Conservation (phyloP, 345 rosid species). For the Conringia planisiliqua region DNA sequence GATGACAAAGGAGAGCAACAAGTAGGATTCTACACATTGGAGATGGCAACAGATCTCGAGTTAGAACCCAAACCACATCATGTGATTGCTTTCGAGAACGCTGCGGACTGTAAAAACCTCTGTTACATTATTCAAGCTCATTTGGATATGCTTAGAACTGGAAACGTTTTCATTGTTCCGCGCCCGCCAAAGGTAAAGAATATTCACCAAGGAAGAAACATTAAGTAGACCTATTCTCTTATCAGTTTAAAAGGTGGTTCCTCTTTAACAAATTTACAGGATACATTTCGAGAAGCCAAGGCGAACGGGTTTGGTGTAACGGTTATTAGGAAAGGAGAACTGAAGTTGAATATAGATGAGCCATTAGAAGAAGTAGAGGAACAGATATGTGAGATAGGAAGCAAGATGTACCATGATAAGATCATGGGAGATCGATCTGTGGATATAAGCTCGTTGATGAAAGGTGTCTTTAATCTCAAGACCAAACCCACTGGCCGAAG, state of each 20-base stretch:
- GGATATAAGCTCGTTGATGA: constrained; percentile 75
- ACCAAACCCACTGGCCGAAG: constrained; percentile 21
- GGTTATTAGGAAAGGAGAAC: constrained; percentile 69
- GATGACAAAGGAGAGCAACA: constrained; percentile 55
- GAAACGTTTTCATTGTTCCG: constrained; percentile 78
- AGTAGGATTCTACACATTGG: constrained; percentile 82
- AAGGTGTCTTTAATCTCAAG: constrained; percentile 53
- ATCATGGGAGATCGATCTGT: constrained; percentile 74
- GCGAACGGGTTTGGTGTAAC: constrained; percentile 81
- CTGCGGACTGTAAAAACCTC: constrained; percentile 68
- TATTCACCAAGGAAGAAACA: not conserved
- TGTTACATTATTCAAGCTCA: constrained; percentile 84
- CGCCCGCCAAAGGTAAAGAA: constrained; percentile 73
- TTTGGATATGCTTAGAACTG: constrained; percentile 71
- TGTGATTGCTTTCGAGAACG: constrained; percentile 79
- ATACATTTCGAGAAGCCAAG: constrained; percentile 83
- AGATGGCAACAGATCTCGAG: constrained; percentile 90
- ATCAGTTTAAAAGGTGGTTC: not conserved
- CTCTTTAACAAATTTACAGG: constrained; percentile 38
- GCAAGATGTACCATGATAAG: constrained; percentile 79
- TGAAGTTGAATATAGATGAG: constrained; percentile 74
- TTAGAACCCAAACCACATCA: constrained; percentile 82
- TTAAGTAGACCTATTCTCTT: not conserved
- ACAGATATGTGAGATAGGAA: constrained; percentile 68
- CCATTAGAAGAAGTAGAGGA: constrained; percentile 84